Conservation (phyloP, 352 stramenopile species). For the Pythium biforme region DNA sequence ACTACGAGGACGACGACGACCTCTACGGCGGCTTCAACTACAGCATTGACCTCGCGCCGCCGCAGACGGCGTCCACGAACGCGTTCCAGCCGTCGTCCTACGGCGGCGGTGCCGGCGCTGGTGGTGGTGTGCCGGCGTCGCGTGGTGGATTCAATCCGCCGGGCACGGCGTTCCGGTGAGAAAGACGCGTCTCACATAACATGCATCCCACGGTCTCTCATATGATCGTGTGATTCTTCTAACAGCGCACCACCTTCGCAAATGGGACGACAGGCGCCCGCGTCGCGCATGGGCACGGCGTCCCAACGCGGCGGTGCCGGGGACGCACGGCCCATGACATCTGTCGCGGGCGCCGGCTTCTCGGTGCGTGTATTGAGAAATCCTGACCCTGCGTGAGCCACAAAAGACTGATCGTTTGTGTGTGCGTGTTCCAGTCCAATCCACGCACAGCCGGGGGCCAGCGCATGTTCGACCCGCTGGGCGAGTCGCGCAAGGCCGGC, state of each 20-base stretch:
- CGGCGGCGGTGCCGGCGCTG: slow-evolving; percentile 32
- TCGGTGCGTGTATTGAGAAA: slow-evolving; percentile 41
- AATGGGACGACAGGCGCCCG: slow-evolving; percentile 66
- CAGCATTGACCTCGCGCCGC: slow-evolving; percentile 75
- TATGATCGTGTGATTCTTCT: neutral
- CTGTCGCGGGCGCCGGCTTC: slow-evolving; percentile 90
- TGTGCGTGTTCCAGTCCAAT: slow-evolving; percentile 52
- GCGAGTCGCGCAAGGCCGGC: slow-evolving; percentile 75
- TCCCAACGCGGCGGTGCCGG: slow-evolving; percentile 33
- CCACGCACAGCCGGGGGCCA: slow-evolving; percentile 66
- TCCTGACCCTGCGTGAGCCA: too few relatives aligned
- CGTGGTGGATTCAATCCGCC: slow-evolving; percentile 66
- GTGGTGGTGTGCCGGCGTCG: slow-evolving; percentile 35
- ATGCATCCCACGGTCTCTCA: neutral
- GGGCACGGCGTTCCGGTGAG: slow-evolving; percentile 69
- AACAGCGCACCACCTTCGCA: slow-evolving; percentile 62
- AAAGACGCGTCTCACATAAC: neutral
- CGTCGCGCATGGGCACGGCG: slow-evolving; percentile 63
- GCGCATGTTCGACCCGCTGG: slow-evolving; percentile 89
- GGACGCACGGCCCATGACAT: slow-evolving; percentile 92
- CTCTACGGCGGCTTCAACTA: slow-evolving; percentile 92
- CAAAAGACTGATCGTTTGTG: neutral
- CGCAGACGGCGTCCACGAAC: slow-evolving; percentile 60
- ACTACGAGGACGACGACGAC: slow-evolving; percentile 85
- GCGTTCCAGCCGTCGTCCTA: slow-evolving; percentile 63